phyloP scores from a whole-genome alignment of 2,329 filamentous ascomycete species.

The Metarhizium brunneum region DNA sequence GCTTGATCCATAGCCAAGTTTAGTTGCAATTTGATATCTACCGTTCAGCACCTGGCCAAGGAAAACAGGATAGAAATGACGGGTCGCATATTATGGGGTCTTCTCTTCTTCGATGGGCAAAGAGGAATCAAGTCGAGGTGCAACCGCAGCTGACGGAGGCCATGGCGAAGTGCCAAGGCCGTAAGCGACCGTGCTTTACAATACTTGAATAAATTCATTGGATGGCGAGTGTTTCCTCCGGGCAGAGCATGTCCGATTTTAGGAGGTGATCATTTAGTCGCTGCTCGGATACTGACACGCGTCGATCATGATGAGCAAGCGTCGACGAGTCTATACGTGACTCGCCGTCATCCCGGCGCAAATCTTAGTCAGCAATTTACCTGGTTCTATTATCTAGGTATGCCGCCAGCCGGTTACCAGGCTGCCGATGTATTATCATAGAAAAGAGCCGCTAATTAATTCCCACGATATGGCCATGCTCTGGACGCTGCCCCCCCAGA shows the following conservation, averaged over 20 bases:
- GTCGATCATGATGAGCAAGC: no score
- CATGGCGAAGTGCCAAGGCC: background rate
- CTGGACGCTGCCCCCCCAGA: no score
- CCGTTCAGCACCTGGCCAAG: slow-evolving; percentile 10
- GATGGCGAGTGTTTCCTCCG: no score
- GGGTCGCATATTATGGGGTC: slow-evolving; percentile 7
- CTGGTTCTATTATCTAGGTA: no score
- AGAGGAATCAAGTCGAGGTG: slow-evolving; percentile 8
- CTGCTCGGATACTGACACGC: no score
- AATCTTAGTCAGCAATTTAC: no score
- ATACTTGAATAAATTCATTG: background rate
- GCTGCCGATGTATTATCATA: no score
- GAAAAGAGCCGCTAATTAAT: no score
- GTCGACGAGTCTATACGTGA: no score
- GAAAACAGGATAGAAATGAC: slow-evolving; percentile 10
- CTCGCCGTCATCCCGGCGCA: no score
- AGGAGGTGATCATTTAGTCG: fast-evolving
- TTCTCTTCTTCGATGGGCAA: slow-evolving; percentile 11
- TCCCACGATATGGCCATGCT: no score
- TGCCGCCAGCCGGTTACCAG: no score
- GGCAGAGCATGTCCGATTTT: fast-evolving
- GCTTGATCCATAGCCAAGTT: slow-evolving; percentile 12
- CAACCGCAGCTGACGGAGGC: slow-evolving; percentile 4
- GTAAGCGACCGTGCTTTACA: background rate
- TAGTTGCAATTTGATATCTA: slow-evolving; percentile 13